Evolutionary conservation across 345 rosid genomes (phyloP).

Genomic region (Litchi chinensis): DNA sequence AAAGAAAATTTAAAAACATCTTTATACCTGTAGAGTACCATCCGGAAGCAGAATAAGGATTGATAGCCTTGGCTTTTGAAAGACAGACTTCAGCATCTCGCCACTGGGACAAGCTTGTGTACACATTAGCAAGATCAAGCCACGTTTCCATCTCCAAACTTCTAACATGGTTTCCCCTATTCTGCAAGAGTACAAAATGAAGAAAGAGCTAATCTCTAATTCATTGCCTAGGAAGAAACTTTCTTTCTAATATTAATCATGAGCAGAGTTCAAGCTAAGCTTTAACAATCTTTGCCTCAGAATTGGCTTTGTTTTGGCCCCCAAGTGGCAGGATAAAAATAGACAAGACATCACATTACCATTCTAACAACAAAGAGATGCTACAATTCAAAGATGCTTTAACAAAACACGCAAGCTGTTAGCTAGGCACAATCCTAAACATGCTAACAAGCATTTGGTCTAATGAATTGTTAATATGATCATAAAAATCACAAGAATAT

Average conservation of each 20-base stretch:
- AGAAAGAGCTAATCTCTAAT: conserved; percentile 5
- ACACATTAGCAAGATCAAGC: conserved; percentile 69
- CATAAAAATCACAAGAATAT: not conserved
- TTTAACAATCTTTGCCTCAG: not conserved
- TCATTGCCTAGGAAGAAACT: not conserved
- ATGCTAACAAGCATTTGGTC: not conserved
- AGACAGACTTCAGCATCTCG: conserved; percentile 73
- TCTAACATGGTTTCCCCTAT: conserved; percentile 29
- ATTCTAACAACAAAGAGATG: no score
- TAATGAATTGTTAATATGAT: not conserved
- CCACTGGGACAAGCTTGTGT: conserved; percentile 62
- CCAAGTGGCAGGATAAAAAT: not conserved
- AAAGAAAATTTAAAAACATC: not conserved
- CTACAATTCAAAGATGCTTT: not conserved
- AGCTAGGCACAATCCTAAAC: not conserved
- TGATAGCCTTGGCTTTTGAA: conserved; percentile 58
- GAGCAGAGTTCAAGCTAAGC: not conserved
- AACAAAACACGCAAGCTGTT: not conserved
- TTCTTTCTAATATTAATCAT: not conserved
- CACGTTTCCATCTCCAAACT: conserved; percentile 69
- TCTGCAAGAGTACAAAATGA: conserved; percentile 20
- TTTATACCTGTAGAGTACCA: conserved; percentile 51
- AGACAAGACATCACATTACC: not conserved
- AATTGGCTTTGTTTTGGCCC: not conserved
- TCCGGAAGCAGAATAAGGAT: conserved; percentile 57